Base-by-base conservation (phyloP, 176 grass and related monocot species). In the Stipa capillata region DNA sequence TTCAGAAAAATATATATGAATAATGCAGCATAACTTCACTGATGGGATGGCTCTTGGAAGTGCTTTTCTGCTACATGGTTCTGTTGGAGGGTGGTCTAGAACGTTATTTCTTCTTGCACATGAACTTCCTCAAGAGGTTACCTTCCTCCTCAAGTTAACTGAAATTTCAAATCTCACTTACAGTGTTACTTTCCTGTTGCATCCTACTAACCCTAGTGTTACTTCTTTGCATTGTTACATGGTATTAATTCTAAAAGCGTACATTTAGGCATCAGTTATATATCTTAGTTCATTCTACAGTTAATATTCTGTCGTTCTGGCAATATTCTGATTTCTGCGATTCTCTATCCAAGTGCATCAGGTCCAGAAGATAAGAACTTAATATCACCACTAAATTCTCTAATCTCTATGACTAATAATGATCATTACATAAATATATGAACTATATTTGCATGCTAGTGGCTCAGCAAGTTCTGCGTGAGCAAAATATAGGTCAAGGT, bases 51-150 rank as follows among this genome's bases (percentile, higher is more conserved):
- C 96, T 48, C 78, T 99, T 49, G 96, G 96, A 83, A 99, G 96
- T 90, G 96, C 96, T 27, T 99, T 99, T 91, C 73, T 99, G 77
- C 81, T 99, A 23, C 96, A 99, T 70, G 96, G 96, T 65, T 86
- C 90, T 31, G 92, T 99, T 85, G 96, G 96, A 81, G 96, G 96
- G 21, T 99, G 96, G 96, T 99, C 96, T 15, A 95, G 96, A 89
- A 99, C 96, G 50, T 86, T 99, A 71, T 99, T 99, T 87, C 82
- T 99, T 73, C 96, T 99, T 65, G 96, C 96, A 40, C 96, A 99
- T 88, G 96, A 99, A 88, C 90, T 99, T 81, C 96, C 96, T 41
- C 96, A 99, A 91, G 96, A 99, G 92, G 96, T 99, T 76, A 61
- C 20, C 32, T 79, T 82, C 5, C 23, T 74, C 31, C 35, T 62